phyloP scores from a whole-genome alignment of 2,329 filamentous ascomycete genomes.

The Epichloe sylvatica region DNA sequence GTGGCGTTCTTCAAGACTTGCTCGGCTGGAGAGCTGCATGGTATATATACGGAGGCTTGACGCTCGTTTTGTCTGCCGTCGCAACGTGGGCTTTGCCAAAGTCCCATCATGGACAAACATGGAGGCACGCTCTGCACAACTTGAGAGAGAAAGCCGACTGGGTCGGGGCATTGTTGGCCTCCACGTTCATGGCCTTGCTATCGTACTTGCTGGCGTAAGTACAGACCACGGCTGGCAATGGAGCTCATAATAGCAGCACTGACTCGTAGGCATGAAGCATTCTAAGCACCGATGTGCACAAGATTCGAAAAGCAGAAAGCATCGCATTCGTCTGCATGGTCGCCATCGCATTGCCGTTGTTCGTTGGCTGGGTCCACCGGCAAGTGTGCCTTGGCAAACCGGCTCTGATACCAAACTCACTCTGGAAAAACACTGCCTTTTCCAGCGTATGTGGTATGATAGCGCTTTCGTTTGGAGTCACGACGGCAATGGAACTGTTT shows the following conservation, averaged over 20 bases:
- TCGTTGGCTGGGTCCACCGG: slow-evolving; percentile 39
- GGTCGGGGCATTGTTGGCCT: slow-evolving; percentile 35
- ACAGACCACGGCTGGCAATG: background rate
- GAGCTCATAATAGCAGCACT: background rate
- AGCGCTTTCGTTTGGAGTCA: slow-evolving; percentile 29
- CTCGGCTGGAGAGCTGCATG: slow-evolving; percentile 35
- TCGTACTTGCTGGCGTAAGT: slow-evolving; percentile 41
- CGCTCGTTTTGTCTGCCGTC: slow-evolving; percentile 20
- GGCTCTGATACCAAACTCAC: slow-evolving; percentile 46
- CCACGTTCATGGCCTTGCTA: slow-evolving; percentile 31
- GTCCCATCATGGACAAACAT: slow-evolving; percentile 11
- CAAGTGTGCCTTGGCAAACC: slow-evolving; percentile 31
- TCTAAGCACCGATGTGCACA: slow-evolving; percentile 24
- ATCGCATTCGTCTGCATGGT: slow-evolving; percentile 32
- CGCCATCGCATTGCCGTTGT: slow-evolving; percentile 29
- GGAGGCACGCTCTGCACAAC: slow-evolving; percentile 11
- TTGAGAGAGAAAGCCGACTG: slow-evolving; percentile 35
- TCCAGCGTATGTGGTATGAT: slow-evolving; percentile 39
- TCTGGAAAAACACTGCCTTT: slow-evolving; percentile 46
- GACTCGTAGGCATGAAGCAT: slow-evolving; percentile 9
- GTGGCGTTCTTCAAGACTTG: slow-evolving; percentile 32
- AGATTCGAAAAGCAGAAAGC: slow-evolving; percentile 28
- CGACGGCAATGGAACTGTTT: slow-evolving; percentile 34
- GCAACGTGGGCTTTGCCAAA: slow-evolving; percentile 24
- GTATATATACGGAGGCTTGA: slow-evolving; percentile 25